Base-by-base conservation (phyloP, 352 stramenopile genomes). In the Pythium sp. region DNA sequence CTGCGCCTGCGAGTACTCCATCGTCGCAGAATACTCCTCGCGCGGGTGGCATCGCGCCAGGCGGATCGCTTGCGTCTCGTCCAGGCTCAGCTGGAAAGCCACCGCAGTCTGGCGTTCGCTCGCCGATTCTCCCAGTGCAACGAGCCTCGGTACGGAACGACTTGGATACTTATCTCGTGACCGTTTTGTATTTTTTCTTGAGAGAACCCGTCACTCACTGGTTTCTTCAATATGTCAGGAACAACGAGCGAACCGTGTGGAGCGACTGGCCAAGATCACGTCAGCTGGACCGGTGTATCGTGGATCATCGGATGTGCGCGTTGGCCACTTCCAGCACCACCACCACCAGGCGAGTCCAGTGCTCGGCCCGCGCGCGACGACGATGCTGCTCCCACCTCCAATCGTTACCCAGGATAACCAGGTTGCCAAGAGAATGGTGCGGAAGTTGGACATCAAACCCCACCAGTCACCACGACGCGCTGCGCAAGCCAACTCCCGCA, bases 381-480 rank as follows among this genome's bases (percentile, higher is more conserved):
- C 72, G 7, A 64, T 43, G 28, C 60, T 73, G 26, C 60, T 73
- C n/a, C 54, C 68, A 67, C 64, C 65, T 1, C 43, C 58, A 6
- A 47, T 68, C n/a, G 32, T 46, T 22, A 58, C 65, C 9, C 72
- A 78, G 3, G 64, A 68, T 28, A 81, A 79, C 18, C 64, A 65
- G 1, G 32, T 79, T 36, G 55, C 74, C 20, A 83, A 80, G 76
- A 68, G 82, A 57, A 59, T 87, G 36, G 71, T 78, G 20, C 75
- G 75, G 36, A 91, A 88, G 66, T 72, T 92, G 9, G 82, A 91
- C 58, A 91, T 92, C 70, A 91, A 91, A 67, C 84, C 84, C 20
- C 82, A 92, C 71, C 84, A 92, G 62, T 92, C 84, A 14, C 82
- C 84, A 55, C 73, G 84, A 53, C 82, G 84, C 15, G 79, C 75